phyloP scores from a whole-genome alignment of 768 basidiomycete genomes.

The Kwoniella mangroviensis region DNA sequence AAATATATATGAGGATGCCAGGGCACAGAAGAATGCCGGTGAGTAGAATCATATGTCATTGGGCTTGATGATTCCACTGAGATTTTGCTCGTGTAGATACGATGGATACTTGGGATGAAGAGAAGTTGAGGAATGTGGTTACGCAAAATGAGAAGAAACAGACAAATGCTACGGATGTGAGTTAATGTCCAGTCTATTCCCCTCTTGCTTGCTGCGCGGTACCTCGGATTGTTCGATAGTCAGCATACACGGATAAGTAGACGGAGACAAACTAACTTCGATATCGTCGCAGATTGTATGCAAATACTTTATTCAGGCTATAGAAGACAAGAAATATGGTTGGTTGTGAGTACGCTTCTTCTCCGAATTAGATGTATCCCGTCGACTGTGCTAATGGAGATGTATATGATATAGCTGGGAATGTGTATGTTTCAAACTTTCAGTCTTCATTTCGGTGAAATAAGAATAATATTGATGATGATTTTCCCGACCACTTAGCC shows the following conservation, averaged over 20 bases:
- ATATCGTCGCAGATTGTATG: conserved; percentile 77
- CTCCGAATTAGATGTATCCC: neutral
- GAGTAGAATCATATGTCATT: conserved; percentile 12
- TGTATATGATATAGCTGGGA: conserved; percentile 51
- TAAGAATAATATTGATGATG: neutral
- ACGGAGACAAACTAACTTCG: too few species aligned
- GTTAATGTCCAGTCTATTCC: conserved; percentile 34
- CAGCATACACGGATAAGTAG: too few species aligned
- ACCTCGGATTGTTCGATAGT: neutral
- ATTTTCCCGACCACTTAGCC: conserved; percentile 21
- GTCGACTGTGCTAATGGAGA: conserved; percentile 1
- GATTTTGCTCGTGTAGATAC: conserved; percentile 67
- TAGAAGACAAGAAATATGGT: conserved; percentile 80
- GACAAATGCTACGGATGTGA: conserved; percentile 89
- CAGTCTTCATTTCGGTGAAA: neutral
- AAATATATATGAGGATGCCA: conserved; percentile 85
- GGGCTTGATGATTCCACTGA: neutral
- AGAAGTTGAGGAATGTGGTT: conserved; percentile 86
- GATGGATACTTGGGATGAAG: conserved; percentile 98
- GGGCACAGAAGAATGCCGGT: conserved; percentile 70
- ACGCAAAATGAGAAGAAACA: conserved; percentile 72
- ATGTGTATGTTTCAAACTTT: conserved; percentile 50
- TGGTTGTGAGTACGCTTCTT: conserved; percentile 56
- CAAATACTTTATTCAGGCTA: conserved; percentile 95
- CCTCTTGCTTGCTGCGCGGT: neutral